Conservation (phyloP, 768 basidiomycete genomes). For the Xerocomellus intermedius region DNA sequence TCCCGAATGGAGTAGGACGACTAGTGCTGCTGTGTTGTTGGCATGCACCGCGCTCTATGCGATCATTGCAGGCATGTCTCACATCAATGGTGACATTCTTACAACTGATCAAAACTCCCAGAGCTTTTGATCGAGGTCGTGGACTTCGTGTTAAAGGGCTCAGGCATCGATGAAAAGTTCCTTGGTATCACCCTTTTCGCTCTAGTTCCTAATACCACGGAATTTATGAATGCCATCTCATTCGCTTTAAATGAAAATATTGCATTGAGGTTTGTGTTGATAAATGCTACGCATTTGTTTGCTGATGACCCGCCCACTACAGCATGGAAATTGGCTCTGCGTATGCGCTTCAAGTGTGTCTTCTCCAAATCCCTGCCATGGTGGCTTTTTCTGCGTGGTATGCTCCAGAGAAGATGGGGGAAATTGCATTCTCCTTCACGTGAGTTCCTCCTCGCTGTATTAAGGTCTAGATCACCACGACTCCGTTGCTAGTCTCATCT, state of each 20-base stretch:
- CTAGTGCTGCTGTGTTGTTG: conserved; percentile 87
- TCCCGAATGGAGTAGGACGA: conserved; percentile 91
- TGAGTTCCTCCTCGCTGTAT: conserved; percentile 41
- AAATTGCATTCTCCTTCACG: conserved; percentile 91
- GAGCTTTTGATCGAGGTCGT: conserved; percentile 95
- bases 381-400: conserved; percentile 98
- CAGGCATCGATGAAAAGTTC: conserved; percentile 96
- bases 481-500: conserved; percentile 67
- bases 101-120: conserved; percentile 32
- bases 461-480: background rate
- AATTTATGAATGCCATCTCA: conserved; percentile 99
- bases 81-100: background rate
- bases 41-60: conserved; percentile 92
- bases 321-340: conserved; percentile 99
- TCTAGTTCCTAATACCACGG: conserved; percentile 96
- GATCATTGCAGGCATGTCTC: conserved; percentile 81
- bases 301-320: conserved; percentile 2
- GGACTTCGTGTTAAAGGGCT: conserved; percentile 86
- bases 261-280: conserved; percentile 70
- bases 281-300: background rate
- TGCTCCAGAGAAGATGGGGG: conserved; percentile 80
- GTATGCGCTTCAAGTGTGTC: conserved; percentile 96
- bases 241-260: conserved; percentile 98
- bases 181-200: conserved; percentile 96
- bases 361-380: conserved; percentile 98